Conservation (phyloP, 106 monocot genomes). For the Triglochin maritima region DNA sequence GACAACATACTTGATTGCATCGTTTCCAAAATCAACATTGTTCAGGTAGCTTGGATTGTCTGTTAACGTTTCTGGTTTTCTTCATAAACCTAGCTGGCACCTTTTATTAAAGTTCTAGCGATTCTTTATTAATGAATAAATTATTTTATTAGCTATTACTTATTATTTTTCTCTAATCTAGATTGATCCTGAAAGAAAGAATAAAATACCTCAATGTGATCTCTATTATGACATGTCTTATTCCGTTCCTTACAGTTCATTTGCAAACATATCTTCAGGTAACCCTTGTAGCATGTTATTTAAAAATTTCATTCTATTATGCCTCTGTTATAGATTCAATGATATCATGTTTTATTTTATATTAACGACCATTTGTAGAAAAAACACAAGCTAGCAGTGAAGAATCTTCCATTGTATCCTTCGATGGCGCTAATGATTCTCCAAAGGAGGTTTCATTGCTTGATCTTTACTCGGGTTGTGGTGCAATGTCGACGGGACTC, state of each 20-base stretch:
- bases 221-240: slow-evolving; percentile 23
- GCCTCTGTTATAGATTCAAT: slow-evolving; percentile 26
- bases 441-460: background rate
- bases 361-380: slow-evolving; percentile 8
- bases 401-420: slow-evolving; percentile 1
- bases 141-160: slow-evolving; percentile 14
- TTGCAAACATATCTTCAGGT: slow-evolving; percentile 33
- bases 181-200: background rate
- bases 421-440: background rate
- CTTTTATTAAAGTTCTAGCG: background rate
- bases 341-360: slow-evolving; percentile 18
- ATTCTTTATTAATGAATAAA: no score
- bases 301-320: slow-evolving; percentile 6
- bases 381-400: background rate
- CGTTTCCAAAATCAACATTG: slow-evolving; percentile 10
- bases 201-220: slow-evolving; percentile 7
- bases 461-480: slow-evolving; percentile 52
- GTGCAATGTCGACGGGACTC: slow-evolving; percentile 73
- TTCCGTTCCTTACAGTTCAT: slow-evolving; percentile 34
- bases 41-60: slow-evolving; percentile 3
- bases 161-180: slow-evolving; percentile 26
- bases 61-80: background rate
- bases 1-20: slow-evolving; percentile 18
- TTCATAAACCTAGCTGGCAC: no score
- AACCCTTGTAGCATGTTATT: background rate